Evolutionary conservation across 176 grass and related monocot species (phyloP), one percentile per base, ranked within the genome.

Genomic region (Carex kokanica): DNA sequence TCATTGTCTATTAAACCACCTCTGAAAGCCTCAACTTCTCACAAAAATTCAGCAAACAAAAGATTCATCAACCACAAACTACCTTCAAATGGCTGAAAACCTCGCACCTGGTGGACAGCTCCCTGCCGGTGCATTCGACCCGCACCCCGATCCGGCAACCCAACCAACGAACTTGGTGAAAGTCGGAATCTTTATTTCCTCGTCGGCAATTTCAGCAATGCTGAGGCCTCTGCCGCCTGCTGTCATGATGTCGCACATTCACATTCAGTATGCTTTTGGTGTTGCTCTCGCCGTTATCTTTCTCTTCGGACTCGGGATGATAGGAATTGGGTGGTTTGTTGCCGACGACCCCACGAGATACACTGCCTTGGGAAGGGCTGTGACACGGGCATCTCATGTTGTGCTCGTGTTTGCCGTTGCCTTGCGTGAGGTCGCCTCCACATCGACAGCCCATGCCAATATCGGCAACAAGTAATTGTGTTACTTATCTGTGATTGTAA

Each of bases 71-170:
- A n/a, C n/a, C n/a, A n/a, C n/a, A n/a, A n/a, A n/a, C n/a, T n/a
- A n/a, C n/a, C n/a, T n/a, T n/a, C n/a, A n/a, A n/a, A 79, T 55
- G 77, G 78, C 27, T 38, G n/a, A 80, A 55, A 80, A 56, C 4
- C 17, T 80, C 0, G 31, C 15, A 0, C 8, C 52, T 29, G 47
- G 12, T 3, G 14, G 34, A 36, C 27, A 62, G 8, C 21, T 80
- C 17, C 56, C 54, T 8, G 53, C 54, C 36, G 78, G 36, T 12
- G 27, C 21, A 18, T 60, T 80, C 31, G 8, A 80, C 12, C 78
- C 56, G 9, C 0, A 17, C 23, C 78, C 29, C 12, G 16, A 80
- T 80, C 31, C 7, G 3, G 27, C 56, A 8, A 45, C 31, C 24
- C 58, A 38, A 3, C 2, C 78, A 1, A 14, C 2, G 2, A 80